These are phyloP conservation scores for Colletotrichum euphorbiae DNA, from an alignment of 2,329 filamentous ascomycete genomes.

Conservation along the genomic window DNA sequence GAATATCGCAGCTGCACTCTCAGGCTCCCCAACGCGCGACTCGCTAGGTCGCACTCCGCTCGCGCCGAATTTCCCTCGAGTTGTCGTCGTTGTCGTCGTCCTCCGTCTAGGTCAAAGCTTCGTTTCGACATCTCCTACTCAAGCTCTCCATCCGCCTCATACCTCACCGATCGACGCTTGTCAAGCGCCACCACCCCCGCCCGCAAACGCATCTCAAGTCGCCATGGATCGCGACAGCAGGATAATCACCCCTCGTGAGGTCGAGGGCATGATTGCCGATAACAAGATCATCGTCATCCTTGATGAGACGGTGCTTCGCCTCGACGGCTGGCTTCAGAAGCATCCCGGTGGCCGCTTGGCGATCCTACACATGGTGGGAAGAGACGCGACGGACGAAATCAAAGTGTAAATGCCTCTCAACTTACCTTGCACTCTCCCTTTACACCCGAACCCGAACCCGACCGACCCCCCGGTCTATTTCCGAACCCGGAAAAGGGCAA, in stretches of 20 bases:
- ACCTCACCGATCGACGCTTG: background rate
- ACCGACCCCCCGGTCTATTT: constrained; percentile 7
- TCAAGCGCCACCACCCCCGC: background rate
- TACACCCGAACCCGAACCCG: background rate
- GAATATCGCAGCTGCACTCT: background rate
- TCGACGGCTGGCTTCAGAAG: constrained; percentile 68
- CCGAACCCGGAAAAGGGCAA: constrained; percentile 5
- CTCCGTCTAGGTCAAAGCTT: background rate
- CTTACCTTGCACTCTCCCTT: background rate
- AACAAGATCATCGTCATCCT: constrained; percentile 68
- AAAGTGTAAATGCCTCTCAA: constrained; percentile 58
- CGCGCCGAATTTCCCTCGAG: background rate
- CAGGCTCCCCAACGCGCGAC: background rate
- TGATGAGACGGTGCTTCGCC: constrained; percentile 64
- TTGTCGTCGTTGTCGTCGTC: background rate
- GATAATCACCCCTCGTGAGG: constrained; percentile 56
- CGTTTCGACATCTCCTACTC: background rate
- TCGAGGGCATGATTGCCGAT: constrained; percentile 65
- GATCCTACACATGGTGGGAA: constrained; percentile 71
- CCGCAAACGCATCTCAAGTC: background rate
- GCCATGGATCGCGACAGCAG: constrained; percentile 53
- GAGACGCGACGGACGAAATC: constrained; percentile 70
- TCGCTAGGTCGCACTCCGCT: background rate
- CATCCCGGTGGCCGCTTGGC: constrained; percentile 71
- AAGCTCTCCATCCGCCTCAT: background rate